Conservation (phyloP, 768 basidiomycete species). For the Amanita exitialis region DNA sequence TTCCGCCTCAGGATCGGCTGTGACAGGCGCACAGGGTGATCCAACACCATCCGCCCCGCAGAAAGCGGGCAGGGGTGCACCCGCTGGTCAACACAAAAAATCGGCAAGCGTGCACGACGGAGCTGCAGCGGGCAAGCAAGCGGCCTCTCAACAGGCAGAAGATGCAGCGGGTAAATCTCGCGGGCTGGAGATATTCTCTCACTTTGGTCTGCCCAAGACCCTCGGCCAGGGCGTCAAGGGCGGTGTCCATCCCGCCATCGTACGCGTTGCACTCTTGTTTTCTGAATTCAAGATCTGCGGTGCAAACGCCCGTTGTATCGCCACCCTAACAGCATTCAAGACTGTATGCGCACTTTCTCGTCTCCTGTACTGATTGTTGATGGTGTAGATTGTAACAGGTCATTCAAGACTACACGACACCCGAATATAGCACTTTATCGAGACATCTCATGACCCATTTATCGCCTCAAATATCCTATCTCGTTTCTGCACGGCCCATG, state of each 20-base stretch:
- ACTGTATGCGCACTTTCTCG: constrained; percentile 42
- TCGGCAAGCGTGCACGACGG: neutral
- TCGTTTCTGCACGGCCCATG: constrained; percentile 83
- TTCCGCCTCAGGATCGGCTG: neutral
- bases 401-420: constrained; percentile 85
- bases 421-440: constrained; percentile 77
- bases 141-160: constrained; percentile 13
- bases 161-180: constrained; percentile 34
- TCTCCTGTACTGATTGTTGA: constrained; percentile 8
- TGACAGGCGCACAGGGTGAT: constrained; percentile 6
- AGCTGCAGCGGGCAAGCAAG: neutral
- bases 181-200: constrained; percentile 76
- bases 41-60: constrained; percentile 12
- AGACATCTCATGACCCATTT: constrained; percentile 88
- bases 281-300: constrained; percentile 89
- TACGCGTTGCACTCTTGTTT: constrained; percentile 83
- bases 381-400: constrained; percentile 38
- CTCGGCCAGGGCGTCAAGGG: constrained; percentile 51
- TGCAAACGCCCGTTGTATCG: constrained; percentile 92
- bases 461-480: constrained; percentile 86
- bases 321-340: constrained; percentile 86
- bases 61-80: neutral
- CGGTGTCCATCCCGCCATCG: constrained; percentile 84
- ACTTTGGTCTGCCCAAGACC: constrained; percentile 70
- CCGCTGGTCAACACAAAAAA: neutral